A percentile compares a stretch with the other conserved stretches of the same genome.
Conservation (phyloP, 768 basidiomycete genomes). For the Termitomyces eurrhizus region DNA sequence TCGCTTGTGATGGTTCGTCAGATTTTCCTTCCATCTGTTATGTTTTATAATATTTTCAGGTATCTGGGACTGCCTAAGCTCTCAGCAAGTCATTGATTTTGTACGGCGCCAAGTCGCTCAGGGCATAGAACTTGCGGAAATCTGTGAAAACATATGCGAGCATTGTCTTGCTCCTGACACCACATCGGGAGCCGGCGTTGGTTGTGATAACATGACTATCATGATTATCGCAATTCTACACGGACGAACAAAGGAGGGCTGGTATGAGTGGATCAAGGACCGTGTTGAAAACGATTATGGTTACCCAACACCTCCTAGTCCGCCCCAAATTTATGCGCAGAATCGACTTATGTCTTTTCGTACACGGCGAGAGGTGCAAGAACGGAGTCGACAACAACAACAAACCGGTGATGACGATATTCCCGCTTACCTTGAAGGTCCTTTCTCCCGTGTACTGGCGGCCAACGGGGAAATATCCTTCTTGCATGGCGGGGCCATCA, state of each 20-base stretch:
- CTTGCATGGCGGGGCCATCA: slow-evolving; percentile 48
- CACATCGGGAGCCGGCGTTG: slow-evolving; percentile 85
- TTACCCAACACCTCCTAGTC: slow-evolving; percentile 67
- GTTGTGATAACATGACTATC: slow-evolving; percentile 99
- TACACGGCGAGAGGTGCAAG: slow-evolving; percentile 55
- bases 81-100: slow-evolving; percentile 90
- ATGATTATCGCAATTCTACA: slow-evolving; percentile 85
- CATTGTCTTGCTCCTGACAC: slow-evolving; percentile 94
- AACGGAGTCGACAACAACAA: slow-evolving; percentile 21
- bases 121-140: slow-evolving; percentile 74
- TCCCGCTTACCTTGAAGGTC: slow-evolving; percentile 29
- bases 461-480: slow-evolving; percentile 61
- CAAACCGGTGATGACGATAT: slow-evolving; percentile 30
- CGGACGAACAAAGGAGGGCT: slow-evolving; percentile 85
- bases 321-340: slow-evolving; percentile 74
- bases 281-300: slow-evolving; percentile 76
- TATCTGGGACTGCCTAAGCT: slow-evolving; percentile 96
- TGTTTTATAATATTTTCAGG: slow-evolving; percentile 44
- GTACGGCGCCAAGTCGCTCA: slow-evolving; percentile 79
- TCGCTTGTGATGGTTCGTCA: slow-evolving; percentile 90
- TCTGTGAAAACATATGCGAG: slow-evolving; percentile 87
- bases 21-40: neutral
- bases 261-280: slow-evolving; percentile 87
- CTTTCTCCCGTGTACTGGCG: slow-evolving; percentile 49
- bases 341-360: slow-evolving; percentile 61